phyloP scores from a whole-genome alignment of 495 filamentous ascomycete genomes.

The Corynascus novoguineensis region DNA sequence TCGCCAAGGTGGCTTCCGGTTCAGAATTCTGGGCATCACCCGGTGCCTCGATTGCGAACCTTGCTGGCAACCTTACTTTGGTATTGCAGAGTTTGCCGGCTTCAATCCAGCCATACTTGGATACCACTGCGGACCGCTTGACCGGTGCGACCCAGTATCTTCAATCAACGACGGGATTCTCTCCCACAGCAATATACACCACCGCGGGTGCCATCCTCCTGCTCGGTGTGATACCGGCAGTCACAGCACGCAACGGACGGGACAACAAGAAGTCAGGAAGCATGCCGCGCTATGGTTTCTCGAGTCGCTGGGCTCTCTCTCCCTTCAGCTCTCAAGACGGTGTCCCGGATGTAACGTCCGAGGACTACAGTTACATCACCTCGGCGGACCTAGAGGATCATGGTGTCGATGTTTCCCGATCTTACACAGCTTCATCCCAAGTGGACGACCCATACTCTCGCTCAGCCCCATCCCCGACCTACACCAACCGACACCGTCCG shows the following conservation, averaged over 20 bases:
- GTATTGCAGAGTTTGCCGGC: slow-evolving; percentile 37
- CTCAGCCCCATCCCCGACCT: slow-evolving; percentile 22
- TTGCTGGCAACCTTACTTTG: slow-evolving; percentile 39
- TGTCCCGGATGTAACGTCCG: slow-evolving; percentile 62
- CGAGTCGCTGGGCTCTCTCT: slow-evolving; percentile 48
- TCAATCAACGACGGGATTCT: slow-evolving; percentile 43
- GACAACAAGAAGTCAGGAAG: slow-evolving; percentile 24
- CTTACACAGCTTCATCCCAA: slow-evolving; percentile 34
- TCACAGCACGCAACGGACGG: slow-evolving; percentile 39
- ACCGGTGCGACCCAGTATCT: slow-evolving; percentile 53
- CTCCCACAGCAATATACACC: slow-evolving; percentile 42
- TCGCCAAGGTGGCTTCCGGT: slow-evolving; percentile 53
- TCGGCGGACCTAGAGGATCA: slow-evolving; percentile 56
- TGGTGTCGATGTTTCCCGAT: slow-evolving; percentile 27
- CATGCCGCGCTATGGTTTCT: slow-evolving; percentile 62
- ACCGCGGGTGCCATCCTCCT: slow-evolving; percentile 40
- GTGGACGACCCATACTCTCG: slow-evolving; percentile 26
- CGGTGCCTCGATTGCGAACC: slow-evolving; percentile 43
- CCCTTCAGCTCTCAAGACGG: slow-evolving; percentile 47
- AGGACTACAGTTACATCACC: slow-evolving; percentile 77
- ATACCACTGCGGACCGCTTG: slow-evolving; percentile 40
- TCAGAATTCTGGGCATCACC: slow-evolving; percentile 44
- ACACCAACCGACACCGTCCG: slow-evolving; percentile 26
- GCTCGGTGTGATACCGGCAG: slow-evolving; percentile 47
- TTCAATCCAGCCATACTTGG: slow-evolving; percentile 44